Evolutionary conservation across 768 basidiomycete species (phyloP).

Genomic region (Suillus discolor): DNA sequence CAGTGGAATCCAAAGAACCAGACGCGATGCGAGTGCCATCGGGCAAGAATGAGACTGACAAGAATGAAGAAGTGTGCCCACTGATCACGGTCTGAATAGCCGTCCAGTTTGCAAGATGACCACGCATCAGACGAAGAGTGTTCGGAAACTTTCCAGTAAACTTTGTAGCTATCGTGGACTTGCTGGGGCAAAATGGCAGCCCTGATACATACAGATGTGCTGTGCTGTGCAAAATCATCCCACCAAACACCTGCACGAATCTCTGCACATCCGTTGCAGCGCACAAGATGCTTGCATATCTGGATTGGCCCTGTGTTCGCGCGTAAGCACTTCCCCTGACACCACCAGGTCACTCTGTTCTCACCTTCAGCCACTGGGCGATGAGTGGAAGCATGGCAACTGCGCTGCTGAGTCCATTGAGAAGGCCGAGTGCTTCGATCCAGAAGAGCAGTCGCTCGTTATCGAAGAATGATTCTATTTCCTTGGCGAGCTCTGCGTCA

Average conservation of each 20-base stretch:
- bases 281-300: neutral
- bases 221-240: conserved; percentile 18
- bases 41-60: conserved; percentile 9
- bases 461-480: conserved; percentile 5
- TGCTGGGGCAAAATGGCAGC: conserved; percentile 23
- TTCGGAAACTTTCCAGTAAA: conserved; percentile 2
- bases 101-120: conserved; percentile 1
- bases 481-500: neutral
- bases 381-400: neutral
- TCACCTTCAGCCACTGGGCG: neutral
- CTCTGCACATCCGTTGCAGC: conserved; percentile 13
- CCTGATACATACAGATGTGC: conserved; percentile 29
- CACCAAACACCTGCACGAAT: conserved; percentile 18
- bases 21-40: conserved; percentile 21
- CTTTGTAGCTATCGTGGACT: conserved; percentile 27
- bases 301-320: neutral
- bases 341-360: neutral
- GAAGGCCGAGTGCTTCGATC: conserved; percentile 6
- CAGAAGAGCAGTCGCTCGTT: conserved; percentile 14
- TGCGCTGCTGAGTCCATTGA: conserved; percentile 1
- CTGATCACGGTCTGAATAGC: conserved; percentile 7
- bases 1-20: no score
- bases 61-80: conserved; percentile 3
- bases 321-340: neutral
- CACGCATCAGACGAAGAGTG: neutral